Base-by-base conservation (phyloP, 768 basidiomycete genomes). In the Pleurotus pulmonarius region DNA sequence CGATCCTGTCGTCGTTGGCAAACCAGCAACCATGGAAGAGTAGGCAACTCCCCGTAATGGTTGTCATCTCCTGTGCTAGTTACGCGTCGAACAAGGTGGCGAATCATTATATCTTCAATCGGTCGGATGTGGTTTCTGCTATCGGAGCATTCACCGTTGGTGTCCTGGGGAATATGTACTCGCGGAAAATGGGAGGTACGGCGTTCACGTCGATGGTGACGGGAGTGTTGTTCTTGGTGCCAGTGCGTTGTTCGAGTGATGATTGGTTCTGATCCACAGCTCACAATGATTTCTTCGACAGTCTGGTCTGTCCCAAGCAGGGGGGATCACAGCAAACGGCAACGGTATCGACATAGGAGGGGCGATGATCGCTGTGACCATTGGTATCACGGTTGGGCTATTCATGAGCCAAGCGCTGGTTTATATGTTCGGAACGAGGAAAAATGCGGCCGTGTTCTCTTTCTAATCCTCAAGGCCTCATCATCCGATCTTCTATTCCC, bases 181-280 rank as follows among this genome's bases (percentile, higher is more conserved):
- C 91, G 40, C 79, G 91, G 46, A 83, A 82, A 66, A 86, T 90
- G 80, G 82, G 87, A 6, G 92, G 91, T 6, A 93, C 91, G 3
- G 92, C 92, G 16, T 94, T 94, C 70, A 92, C 91, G 8, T 86
- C 86, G 2, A 94, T 94, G 92, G 90, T 93, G 40, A 89, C 92
- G 22, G 92, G 91, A 39, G 90, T 94, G 4, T 69, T 92, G 60
- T 92, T 94, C 70, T 74, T 94, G 58, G 90, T 94, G 22, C 92
- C 92, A 11, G 91, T 92, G 67, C 68, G 87, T 79, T 16, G 49
- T 61, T 37, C 45, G 7, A 56, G 11, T 18, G 15, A 60, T 20
- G 1, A 20, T 34, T 34, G 29, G 29, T 34, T 34, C 20, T 1
- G 29, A 34, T 34, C 9, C 29, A 34, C 11, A 8, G 4, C 29